Base-by-base conservation (phyloP, 805 yeast species). In the Ogataea chonburiensis region DNA sequence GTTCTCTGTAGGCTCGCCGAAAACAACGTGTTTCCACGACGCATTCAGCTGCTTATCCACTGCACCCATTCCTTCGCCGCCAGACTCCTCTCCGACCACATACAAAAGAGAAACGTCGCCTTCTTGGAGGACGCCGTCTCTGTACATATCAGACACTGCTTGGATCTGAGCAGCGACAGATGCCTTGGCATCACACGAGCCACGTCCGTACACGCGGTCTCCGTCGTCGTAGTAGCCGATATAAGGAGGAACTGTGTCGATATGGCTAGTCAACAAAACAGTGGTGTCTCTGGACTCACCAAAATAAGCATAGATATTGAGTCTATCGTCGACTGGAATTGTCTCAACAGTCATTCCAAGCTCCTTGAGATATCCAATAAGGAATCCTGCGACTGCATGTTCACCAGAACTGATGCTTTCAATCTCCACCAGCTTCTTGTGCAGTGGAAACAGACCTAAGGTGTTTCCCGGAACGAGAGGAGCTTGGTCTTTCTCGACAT, bases 1-100 rank as follows among this genome's bases (percentile, higher is more conserved):
- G 52, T 72, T 64, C 46, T 80, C 86, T 0, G 89, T 81, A 8
- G 89, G 89, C 55, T 81, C 89, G 9, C 88, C 88, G 59, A 81
- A 81, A 19, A 82, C 68, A 11, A 72, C 87, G 7, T 73, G 47
- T 8, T 74, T 73, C 85, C 85, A 81, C 7, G 57, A 52, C 7
- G 66, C 67, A 14, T 67, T 63, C 17, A 74, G 54, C 3, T 56
- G 40, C 3, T 55, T 51, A 45, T 66, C 56, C 3, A 75, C 81
- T 11, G 51, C 38, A 18, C 32, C 48, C 85, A 81, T 81, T 10
- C 89, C 89, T 16, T 58, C 56, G 15, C 87, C 88, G 24, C 71
- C 71, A n/a, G 66, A 62, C 52, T 81, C 89, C 55, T 81, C 89
- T 3, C 81, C 83, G n/a, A 80, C 81, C 5, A 80, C 88, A 52